Percentiles rank a stretch among this genome's conserved stretches.
These are phyloP conservation scores for Porphyrellus cyaneotinctus DNA, from an alignment of 768 basidiomycete species.

Conservation along the genomic window DNA sequence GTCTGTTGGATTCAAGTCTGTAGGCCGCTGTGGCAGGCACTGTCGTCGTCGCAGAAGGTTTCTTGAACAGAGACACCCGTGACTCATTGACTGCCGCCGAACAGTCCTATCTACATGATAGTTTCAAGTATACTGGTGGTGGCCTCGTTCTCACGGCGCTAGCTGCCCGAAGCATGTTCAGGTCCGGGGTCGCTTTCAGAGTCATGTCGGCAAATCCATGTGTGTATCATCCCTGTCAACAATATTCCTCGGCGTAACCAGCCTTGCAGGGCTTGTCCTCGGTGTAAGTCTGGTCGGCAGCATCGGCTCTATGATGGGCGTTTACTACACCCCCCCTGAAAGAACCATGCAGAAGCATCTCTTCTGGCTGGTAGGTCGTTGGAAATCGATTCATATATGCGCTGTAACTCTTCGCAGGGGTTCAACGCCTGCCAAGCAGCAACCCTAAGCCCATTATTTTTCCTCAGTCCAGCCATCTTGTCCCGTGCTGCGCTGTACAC, in stretches of 20 bases:
- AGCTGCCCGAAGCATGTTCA: conserved; percentile 76
- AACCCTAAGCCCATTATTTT: conserved; percentile 84
- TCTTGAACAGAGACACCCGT: conserved; percentile 77
- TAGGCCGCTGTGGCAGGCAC: conserved; percentile 73
- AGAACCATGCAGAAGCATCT: conserved; percentile 71
- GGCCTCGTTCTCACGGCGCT: conserved; percentile 74
- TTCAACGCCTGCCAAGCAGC: conserved; percentile 88
- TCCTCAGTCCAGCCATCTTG: conserved; percentile 79
- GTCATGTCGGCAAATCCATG: conserved; percentile 85
- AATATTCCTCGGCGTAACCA: neutral
- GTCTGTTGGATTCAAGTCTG: conserved; percentile 1
- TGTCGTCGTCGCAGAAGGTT: conserved; percentile 55
- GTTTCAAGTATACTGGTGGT: conserved; percentile 79
- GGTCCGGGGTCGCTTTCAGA: conserved; percentile 59
- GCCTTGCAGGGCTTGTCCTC: conserved; percentile 63
- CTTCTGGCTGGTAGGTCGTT: conserved; percentile 66
- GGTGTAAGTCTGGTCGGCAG: conserved; percentile 75
- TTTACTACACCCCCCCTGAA: conserved; percentile 74
- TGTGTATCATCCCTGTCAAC: conserved; percentile 27
- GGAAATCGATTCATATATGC: neutral
- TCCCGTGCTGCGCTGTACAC: conserved; percentile 88
- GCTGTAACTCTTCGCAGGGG: conserved; percentile 40
- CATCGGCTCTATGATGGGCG: conserved; percentile 84
- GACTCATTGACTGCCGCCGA: conserved; percentile 61
- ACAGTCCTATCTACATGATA: conserved; percentile 66